These are phyloP conservation scores for Xylariaceae sp. DNA, from an alignment of 2,329 filamentous ascomycete species.

Conservation along the genomic window DNA sequence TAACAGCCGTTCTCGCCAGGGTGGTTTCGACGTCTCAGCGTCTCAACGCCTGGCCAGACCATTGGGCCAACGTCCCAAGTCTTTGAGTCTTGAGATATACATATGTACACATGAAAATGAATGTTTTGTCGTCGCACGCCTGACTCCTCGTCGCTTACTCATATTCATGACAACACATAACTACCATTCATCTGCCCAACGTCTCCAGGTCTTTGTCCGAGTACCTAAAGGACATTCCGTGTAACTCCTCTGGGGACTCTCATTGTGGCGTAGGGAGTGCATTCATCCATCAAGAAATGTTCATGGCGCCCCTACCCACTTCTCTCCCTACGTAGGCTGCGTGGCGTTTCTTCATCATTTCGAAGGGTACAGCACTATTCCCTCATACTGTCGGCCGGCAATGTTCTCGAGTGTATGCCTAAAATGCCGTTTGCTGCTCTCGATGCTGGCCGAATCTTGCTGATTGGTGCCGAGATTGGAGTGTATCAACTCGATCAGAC, in stretches of 20 bases:
- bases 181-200: slow-evolving; percentile 6
- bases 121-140: slow-evolving; percentile 6
- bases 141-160: slow-evolving; percentile 1
- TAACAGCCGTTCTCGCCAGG: slow-evolving; percentile 3
- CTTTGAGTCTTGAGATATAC: slow-evolving; percentile 23
- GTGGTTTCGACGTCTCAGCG: slow-evolving; percentile 1
- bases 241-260: neutral
- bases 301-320: neutral
- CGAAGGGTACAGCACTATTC: slow-evolving; percentile 67
- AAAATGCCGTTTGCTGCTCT: slow-evolving; percentile 90
- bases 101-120: slow-evolving; percentile 29
- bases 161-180: slow-evolving; percentile 10
- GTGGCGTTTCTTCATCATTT: slow-evolving; percentile 25
- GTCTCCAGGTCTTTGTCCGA: neutral
- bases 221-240: neutral
- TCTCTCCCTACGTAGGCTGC: neutral
- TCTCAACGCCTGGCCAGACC: slow-evolving; percentile 2
- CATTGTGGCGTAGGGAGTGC: neutral
- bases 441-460: slow-evolving; percentile 73
- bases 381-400: slow-evolving; percentile 83
- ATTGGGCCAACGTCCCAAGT: slow-evolving; percentile 13
- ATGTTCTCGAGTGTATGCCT: slow-evolving; percentile 94
- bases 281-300: neutral
- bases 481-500: slow-evolving; percentile 95
- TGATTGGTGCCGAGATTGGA: slow-evolving; percentile 87